Conservation (phyloP, 495 filamentous ascomycete genomes). For the Penicillium salamii region DNA sequence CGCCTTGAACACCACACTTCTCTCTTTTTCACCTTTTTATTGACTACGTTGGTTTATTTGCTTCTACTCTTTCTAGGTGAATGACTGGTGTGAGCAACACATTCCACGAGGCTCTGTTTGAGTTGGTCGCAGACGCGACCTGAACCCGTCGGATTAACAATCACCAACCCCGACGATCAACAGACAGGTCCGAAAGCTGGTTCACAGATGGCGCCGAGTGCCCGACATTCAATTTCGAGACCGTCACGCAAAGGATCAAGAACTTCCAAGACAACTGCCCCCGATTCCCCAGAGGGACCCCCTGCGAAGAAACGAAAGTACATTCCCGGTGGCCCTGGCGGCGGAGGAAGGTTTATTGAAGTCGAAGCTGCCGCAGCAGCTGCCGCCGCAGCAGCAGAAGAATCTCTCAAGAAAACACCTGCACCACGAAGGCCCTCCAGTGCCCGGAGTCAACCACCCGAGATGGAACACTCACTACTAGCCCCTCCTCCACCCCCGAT, state of each 20-base stretch:
- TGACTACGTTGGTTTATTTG: no score
- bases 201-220: conserved; percentile 20
- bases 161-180: conserved; percentile 15
- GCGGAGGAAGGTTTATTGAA: conserved; percentile 73
- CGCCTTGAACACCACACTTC: conserved; percentile 22
- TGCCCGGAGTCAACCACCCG: conserved; percentile 28
- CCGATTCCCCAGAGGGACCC: conserved; percentile 41
- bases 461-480: conserved; percentile 23
- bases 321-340: conserved; percentile 76
- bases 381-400: neutral
- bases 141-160: conserved; percentile 22
- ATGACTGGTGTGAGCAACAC: neutral
- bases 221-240: conserved; percentile 27
- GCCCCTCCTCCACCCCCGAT: conserved; percentile 38
- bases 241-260: conserved; percentile 35
- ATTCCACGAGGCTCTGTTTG: neutral
- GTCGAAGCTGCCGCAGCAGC: conserved; percentile 36
- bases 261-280: conserved; percentile 33
- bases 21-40: conserved; percentile 1
- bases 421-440: conserved; percentile 24
- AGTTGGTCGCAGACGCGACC: conserved; percentile 17
- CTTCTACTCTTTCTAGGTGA: no score
- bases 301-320: conserved; percentile 59
- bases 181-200: conserved; percentile 8
- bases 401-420: conserved; percentile 9